These are phyloP conservation scores for Ananas comosus DNA, from an alignment of 176 grass and related monocot species.

Conservation along the genomic window DNA sequence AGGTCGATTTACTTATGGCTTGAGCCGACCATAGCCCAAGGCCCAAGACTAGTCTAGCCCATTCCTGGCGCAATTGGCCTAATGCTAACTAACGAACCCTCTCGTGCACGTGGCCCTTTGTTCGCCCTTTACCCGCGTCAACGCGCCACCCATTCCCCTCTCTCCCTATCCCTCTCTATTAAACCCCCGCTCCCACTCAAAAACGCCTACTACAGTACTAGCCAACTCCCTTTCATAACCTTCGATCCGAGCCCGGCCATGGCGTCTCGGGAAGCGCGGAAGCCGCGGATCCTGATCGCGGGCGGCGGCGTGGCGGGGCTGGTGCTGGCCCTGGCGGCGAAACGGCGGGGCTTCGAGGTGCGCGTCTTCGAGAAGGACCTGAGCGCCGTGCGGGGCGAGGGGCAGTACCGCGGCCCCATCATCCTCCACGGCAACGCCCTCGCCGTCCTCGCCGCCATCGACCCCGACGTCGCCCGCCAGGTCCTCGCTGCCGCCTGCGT, in stretches of 20 bases:
- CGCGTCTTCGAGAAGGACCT: background rate
- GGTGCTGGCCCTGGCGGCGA: background rate
- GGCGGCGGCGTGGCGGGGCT: background rate
- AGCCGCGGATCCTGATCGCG: background rate
- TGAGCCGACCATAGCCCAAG: too few relatives aligned
- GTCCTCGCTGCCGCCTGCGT: background rate
- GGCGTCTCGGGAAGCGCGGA: background rate
- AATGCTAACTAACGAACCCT: too few relatives aligned
- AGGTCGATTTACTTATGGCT: too few relatives aligned
- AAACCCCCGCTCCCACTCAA: too few relatives aligned
- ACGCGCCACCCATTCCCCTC: too few relatives aligned
- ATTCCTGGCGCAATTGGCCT: too few relatives aligned
- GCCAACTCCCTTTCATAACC: too few relatives aligned
- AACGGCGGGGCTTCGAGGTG: background rate
- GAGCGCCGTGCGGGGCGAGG: background rate
- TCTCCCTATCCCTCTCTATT: too few relatives aligned
- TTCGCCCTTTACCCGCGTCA: background rate
- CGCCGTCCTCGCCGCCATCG: background rate
- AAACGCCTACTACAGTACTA: too few relatives aligned
- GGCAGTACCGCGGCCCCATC: background rate
- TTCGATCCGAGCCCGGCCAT: background rate
- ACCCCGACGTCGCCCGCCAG: constrained; percentile 2
- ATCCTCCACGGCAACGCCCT: background rate
- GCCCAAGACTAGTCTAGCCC: too few relatives aligned
- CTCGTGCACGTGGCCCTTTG: constrained; percentile 18